A percentile compares a stretch with the other conserved stretches of the same genome.
Evolutionary conservation across 371 early-diverging fungal genomes (phyloP).

Genomic region (Rhizopus stolonifer): DNA sequence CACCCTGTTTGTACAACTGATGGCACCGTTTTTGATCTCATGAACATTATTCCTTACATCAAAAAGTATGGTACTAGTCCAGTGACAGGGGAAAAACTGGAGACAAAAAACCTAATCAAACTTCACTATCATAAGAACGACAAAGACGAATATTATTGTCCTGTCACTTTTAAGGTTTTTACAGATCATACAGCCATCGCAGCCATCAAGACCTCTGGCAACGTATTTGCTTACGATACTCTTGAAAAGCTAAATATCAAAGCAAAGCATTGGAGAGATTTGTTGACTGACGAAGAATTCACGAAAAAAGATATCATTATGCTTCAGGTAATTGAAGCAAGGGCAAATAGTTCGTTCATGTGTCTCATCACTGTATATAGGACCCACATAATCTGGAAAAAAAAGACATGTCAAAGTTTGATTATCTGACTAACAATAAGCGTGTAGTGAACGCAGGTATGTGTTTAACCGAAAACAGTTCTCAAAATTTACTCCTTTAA

Average conservation of each 20-base stretch:
- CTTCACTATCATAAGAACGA: slow-evolving; percentile 82
- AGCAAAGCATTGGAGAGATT: slow-evolving; percentile 82
- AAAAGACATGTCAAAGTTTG: slow-evolving; percentile 71
- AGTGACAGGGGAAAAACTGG: slow-evolving; percentile 81
- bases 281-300: slow-evolving; percentile 87
- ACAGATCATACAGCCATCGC: slow-evolving; percentile 89
- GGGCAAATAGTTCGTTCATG: not conserved
- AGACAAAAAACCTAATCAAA: slow-evolving; percentile 69
- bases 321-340: slow-evolving; percentile 62
- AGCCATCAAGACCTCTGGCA: slow-evolving; percentile 83
- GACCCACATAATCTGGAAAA: slow-evolving; percentile 83
- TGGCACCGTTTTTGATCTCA: slow-evolving; percentile 86
- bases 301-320: slow-evolving; percentile 85
- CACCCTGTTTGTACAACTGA: slow-evolving; percentile 86
- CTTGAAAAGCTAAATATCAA: slow-evolving; percentile 86
- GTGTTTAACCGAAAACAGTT: not conserved
- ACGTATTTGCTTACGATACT: slow-evolving; percentile 88
- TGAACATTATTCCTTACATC: slow-evolving; percentile 83
- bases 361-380: slow-evolving; percentile 22
- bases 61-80: slow-evolving; percentile 87
- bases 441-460: slow-evolving; percentile 52
- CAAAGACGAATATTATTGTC: slow-evolving; percentile 83
- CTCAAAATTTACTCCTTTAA: no score
- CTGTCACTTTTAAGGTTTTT: slow-evolving; percentile 88
- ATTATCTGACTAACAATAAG: slow-evolving; percentile 70